A percentile compares a stretch with the other conserved stretches of the same genome.
Evolutionary conservation across 768 basidiomycete genomes (phyloP).

Genomic region (Lactifluus hygrophoroides): DNA sequence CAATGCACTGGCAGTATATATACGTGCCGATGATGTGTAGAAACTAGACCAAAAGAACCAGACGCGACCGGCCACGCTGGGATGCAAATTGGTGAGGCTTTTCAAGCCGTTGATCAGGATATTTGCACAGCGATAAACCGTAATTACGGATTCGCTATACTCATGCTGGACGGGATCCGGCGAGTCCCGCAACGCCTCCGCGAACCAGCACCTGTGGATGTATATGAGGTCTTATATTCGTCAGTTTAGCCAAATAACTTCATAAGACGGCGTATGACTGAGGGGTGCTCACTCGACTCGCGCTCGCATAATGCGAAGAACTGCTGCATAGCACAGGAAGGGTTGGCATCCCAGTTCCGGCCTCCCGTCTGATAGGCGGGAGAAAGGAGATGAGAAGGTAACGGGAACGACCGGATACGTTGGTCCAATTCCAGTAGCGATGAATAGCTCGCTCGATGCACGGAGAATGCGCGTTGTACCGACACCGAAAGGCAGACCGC

Average conservation of each 20-base stretch:
- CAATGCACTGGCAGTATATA: neutral
- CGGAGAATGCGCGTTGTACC: constrained; percentile 36
- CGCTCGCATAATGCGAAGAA: constrained; percentile 33
- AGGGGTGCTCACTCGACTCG: constrained; percentile 38
- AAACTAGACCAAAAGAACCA: constrained; percentile 48
- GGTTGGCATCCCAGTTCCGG: constrained; percentile 34
- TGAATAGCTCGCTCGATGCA: constrained; percentile 33
- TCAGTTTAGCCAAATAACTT: neutral
- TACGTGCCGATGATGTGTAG: constrained; percentile 41
- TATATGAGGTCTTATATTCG: constrained; percentile 21
- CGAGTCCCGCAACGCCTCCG: constrained; percentile 36
- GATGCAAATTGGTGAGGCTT: constrained; percentile 32
- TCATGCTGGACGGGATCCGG: constrained; percentile 36
- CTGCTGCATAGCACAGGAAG: constrained; percentile 37
- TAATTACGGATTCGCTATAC: constrained; percentile 39
- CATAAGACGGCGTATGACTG: neutral
- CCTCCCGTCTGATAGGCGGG: constrained; percentile 29
- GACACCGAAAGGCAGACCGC: constrained; percentile 38
- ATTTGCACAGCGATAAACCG: constrained; percentile 37
- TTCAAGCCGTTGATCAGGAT: constrained; percentile 34
- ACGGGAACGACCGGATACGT: constrained; percentile 41
- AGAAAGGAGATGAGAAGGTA: constrained; percentile 37
- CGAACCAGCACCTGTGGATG: constrained; percentile 41
- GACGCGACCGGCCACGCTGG: constrained; percentile 26
- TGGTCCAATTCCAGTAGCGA: constrained; percentile 42